phyloP scores from a whole-genome alignment of 1,139 yeast genomes.

The Nakaseomyces delphensis region DNA sequence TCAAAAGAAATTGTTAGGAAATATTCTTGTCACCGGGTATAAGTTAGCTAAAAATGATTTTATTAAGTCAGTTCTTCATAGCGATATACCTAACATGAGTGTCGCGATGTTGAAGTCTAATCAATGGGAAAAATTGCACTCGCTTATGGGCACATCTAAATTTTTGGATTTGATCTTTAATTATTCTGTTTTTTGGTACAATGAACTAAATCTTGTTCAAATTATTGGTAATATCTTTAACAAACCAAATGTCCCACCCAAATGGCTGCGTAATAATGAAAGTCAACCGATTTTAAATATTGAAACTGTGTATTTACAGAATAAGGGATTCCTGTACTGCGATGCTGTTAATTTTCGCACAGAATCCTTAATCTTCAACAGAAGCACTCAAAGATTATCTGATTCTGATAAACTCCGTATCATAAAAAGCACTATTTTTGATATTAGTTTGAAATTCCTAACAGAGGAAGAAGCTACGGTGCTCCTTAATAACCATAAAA shows the following conservation, averaged over 20 bases:
- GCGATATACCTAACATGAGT: slow-evolving; percentile 19
- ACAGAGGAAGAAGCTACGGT: not conserved
- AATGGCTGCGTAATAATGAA: slow-evolving; percentile 9
- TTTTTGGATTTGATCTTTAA: slow-evolving; percentile 24
- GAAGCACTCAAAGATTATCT: not conserved
- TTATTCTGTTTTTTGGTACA: slow-evolving; percentile 17
- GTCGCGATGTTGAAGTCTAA: slow-evolving; percentile 17
- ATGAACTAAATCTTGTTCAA: slow-evolving; percentile 16
- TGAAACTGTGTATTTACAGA: not conserved
- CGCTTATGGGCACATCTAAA: slow-evolving; percentile 19
- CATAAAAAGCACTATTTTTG: not conserved
- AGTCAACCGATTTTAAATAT: not conserved
- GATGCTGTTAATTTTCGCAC: not conserved
- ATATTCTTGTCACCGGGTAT: slow-evolving; percentile 26
- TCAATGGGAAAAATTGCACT: slow-evolving; percentile 22
- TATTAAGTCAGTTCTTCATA: slow-evolving; percentile 17
- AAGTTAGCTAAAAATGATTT: slow-evolving; percentile 16
- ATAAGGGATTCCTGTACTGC: not conserved
- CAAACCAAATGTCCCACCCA: slow-evolving; percentile 20
- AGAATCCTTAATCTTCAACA: not conserved
- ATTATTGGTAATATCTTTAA: slow-evolving; percentile 23
- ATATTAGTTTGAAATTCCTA: not conserved
- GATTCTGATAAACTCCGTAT: not conserved
- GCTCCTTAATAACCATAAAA: not conserved
- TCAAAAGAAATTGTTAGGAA: slow-evolving; percentile 16